phyloP scores from a whole-genome alignment of 225 moss, liverwort and hornwort species.

The Physcomitrium patens region DNA sequence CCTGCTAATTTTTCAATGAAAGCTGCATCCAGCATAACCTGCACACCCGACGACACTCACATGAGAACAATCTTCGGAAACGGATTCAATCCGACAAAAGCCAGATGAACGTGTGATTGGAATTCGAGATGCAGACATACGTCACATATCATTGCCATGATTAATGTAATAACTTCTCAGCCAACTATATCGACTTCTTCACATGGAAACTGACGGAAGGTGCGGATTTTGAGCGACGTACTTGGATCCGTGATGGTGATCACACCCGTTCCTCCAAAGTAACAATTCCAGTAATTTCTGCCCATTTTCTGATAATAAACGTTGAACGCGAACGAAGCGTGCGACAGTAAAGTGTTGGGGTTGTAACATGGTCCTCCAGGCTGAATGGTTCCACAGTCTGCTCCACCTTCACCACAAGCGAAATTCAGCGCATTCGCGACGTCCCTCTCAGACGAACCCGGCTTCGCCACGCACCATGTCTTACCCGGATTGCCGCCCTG shows the following conservation, averaged over 20 bases:
- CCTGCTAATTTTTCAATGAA: constrained; percentile 12
- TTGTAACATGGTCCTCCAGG: constrained; percentile 44
- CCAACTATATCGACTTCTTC: too few relatives aligned
- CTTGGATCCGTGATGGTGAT: constrained; percentile 85
- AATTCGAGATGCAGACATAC: too few relatives aligned
- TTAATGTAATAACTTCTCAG: too few relatives aligned
- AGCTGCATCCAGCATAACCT: constrained; percentile 60
- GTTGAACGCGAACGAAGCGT: constrained; percentile 71
- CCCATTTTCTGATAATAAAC: constrained; percentile 69
- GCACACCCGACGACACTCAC: constrained; percentile 6
- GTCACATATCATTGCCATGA: too few relatives aligned
- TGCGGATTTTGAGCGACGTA: constrained; percentile 28
- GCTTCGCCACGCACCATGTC: constrained; percentile 83
- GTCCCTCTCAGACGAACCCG: constrained; percentile 37
- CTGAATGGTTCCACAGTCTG: constrained; percentile 66
- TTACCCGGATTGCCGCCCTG: constrained; percentile 30
- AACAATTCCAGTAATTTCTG: constrained; percentile 85
- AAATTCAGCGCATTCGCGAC: constrained; percentile 52
- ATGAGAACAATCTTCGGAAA: background rate
- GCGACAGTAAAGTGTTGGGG: constrained; percentile 61
- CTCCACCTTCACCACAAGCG: constrained; percentile 71
- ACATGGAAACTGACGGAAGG: too few relatives aligned
- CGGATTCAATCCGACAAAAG: too few relatives aligned
- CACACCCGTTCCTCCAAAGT: constrained; percentile 67
- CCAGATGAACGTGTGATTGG: background rate